Evolutionary conservation across 495 filamentous ascomycete genomes (phyloP).

Genomic region (Annulohypoxylon nitens): DNA sequence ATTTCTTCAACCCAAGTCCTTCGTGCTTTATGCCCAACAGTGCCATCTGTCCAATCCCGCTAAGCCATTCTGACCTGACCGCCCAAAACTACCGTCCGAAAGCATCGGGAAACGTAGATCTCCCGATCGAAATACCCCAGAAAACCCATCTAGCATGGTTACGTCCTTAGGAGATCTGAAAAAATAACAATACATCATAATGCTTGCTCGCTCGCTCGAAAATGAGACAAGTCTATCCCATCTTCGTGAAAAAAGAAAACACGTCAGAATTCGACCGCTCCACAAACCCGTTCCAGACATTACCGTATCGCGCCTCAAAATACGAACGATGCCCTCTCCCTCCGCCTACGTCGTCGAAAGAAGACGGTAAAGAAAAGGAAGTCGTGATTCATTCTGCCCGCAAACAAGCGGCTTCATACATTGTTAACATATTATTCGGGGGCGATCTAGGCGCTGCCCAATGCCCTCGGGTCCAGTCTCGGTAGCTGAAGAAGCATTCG

Average conservation of each 20-base stretch:
- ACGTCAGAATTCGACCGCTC: constrained; percentile 23
- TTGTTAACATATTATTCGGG: constrained; percentile 46
- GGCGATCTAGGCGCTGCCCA: constrained; percentile 31
- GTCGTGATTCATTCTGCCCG: constrained; percentile 47
- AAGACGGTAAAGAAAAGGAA: constrained; percentile 35
- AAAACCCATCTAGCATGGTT: constrained; percentile 34
- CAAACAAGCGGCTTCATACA: constrained; percentile 37
- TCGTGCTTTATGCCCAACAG: constrained; percentile 40
- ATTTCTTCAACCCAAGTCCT: constrained; percentile 39
- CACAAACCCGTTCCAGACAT: constrained; percentile 23
- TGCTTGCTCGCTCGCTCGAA: constrained; percentile 30
- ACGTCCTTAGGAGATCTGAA: constrained; percentile 26
- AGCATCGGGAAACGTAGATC: constrained; percentile 26
- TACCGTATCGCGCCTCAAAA: constrained; percentile 34
- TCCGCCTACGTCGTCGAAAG: constrained; percentile 31
- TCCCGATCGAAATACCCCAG: constrained; percentile 22
- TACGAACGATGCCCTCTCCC: constrained; percentile 23
- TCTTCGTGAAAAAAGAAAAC: neutral
- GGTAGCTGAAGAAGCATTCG: constrained; percentile 35
- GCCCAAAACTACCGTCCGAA: constrained; percentile 30
- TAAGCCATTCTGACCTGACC: constrained; percentile 32
- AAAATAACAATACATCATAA: constrained; percentile 41
- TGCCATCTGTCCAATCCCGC: constrained; percentile 38
- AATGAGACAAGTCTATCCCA: constrained; percentile 44
- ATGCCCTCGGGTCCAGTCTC: constrained; percentile 31